Percentiles rank a stretch among this genome's conserved stretches.
phyloP scores from a whole-genome alignment of 2,329 filamentous ascomycete species.

The Nothophaeocryptopus gaeumannii region DNA sequence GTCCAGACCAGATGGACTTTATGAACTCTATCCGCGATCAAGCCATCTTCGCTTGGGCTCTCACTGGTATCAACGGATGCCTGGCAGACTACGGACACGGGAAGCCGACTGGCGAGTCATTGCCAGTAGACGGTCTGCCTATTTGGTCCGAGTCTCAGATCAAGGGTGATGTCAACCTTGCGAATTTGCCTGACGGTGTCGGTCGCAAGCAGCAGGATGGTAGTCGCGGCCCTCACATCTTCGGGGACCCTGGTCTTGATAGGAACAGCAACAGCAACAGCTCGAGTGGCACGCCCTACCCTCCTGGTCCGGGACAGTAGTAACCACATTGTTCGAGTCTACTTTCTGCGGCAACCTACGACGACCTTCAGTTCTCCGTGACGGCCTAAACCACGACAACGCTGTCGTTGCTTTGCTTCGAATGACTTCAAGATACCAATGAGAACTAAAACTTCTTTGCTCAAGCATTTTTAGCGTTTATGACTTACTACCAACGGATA shows the following conservation, averaged over 20 bases:
- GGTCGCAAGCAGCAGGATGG: constrained; percentile 8
- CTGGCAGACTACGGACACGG: constrained; percentile 64
- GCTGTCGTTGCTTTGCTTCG: too few species aligned
- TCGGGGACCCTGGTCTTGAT: constrained; percentile 33
- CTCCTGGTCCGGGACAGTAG: too few species aligned
- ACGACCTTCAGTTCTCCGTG: too few species aligned
- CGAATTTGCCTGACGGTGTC: constrained; percentile 4
- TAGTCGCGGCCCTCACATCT: constrained; percentile 24
- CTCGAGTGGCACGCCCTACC: constrained; percentile 16
- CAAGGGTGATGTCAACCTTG: constrained; percentile 24
- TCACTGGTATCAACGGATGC: constrained; percentile 76
- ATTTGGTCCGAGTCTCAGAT: constrained; percentile 50
- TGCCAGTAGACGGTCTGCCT: constrained; percentile 60
- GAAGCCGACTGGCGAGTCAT: constrained; percentile 60
- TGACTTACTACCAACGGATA: constrained; percentile 1
- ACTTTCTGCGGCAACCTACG: too few species aligned
- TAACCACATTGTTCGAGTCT: too few species aligned
- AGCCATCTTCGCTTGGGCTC: constrained; percentile 82
- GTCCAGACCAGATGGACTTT: constrained; percentile 57
- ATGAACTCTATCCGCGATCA: constrained; percentile 81
- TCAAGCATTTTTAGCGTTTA: constrained; percentile 7
- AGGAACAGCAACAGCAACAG: constrained; percentile 16
- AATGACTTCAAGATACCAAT: constrained; percentile 3
- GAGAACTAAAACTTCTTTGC: neutral
- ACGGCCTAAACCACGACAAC: too few species aligned